These are phyloP conservation scores for Quercus agrifolia DNA, from an alignment of 306 rosid species.

Conservation along the genomic window DNA sequence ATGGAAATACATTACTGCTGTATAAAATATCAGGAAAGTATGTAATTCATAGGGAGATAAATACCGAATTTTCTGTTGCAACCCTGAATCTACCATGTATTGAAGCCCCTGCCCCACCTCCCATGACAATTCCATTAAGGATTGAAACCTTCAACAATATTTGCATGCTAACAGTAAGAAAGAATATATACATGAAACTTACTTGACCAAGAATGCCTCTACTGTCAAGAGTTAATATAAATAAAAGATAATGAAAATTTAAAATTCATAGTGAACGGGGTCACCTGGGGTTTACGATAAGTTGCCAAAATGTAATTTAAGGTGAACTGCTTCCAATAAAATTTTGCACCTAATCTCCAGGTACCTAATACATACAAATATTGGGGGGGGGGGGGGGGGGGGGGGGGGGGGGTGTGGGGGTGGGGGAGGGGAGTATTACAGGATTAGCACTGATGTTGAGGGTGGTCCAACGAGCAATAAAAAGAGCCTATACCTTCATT, in stretches of 20 bases:
- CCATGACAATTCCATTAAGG: constrained; percentile 92
- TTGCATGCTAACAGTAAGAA: constrained; percentile 21
- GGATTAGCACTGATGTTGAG: not conserved
- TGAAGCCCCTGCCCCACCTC: constrained; percentile 96
- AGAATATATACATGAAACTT: not conserved
- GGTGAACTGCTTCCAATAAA: constrained; percentile 49
- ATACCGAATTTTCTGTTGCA: constrained; percentile 85
- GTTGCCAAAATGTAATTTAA: constrained; percentile 87
- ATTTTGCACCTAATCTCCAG: constrained; percentile 65
- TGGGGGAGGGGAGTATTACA: not conserved
- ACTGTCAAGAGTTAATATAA: not conserved
- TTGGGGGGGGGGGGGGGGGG: not conserved
- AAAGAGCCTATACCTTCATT: constrained; percentile 37
- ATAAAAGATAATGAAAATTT: not conserved
- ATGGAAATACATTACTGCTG: not conserved
- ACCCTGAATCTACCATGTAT: constrained; percentile 86
- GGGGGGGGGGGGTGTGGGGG: too few relatives aligned
- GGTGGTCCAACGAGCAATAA: constrained; percentile 7
- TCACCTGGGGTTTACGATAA: constrained; percentile 87
- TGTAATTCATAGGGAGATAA: not conserved
- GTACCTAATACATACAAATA: constrained; percentile 46
- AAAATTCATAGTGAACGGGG: not conserved
- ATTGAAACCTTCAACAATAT: constrained; percentile 70
- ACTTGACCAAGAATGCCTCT: not conserved
- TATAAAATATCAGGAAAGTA: not conserved